phyloP scores from a whole-genome alignment of 1,284 basidiomycete genomes.

The Macrocybe sp. region DNA sequence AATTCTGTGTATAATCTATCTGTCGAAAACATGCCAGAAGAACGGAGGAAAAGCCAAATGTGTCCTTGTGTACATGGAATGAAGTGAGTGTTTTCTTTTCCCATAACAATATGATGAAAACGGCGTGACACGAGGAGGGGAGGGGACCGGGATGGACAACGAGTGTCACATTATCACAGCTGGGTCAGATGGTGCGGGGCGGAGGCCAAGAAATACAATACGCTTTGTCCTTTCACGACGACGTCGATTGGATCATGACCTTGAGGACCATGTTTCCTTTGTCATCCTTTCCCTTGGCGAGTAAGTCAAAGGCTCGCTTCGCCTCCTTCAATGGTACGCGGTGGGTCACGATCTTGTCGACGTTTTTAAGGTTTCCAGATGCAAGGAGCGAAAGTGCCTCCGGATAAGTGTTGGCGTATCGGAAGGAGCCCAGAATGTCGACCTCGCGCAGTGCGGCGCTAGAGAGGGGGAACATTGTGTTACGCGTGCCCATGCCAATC shows the following conservation, averaged over 20 bases:
- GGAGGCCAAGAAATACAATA: background rate
- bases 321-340: slow-evolving; percentile 66
- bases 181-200: no score
- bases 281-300: slow-evolving; percentile 73
- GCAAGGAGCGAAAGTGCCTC: slow-evolving; percentile 77
- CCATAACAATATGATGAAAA: background rate
- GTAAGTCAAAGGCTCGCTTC: slow-evolving; percentile 73
- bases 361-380: slow-evolving; percentile 55
- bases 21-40: background rate
- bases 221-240: slow-evolving; percentile 8
- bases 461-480: slow-evolving; percentile 78
- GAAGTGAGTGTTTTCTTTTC: slow-evolving; percentile 1
- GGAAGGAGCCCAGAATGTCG: slow-evolving; percentile 90
- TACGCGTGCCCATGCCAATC: slow-evolving; percentile 92
- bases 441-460: slow-evolving; percentile 86
- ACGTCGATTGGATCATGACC: slow-evolving; percentile 59
- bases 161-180: no score
- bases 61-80: background rate
- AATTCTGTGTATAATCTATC: background rate
- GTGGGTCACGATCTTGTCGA: slow-evolving; percentile 80
- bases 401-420: slow-evolving; percentile 86
- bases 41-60: slow-evolving; percentile 7
- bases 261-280: slow-evolving; percentile 81
- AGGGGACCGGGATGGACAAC: background rate
- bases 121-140: background rate